These are phyloP conservation scores for Rhodotorula sp. DNA, from an alignment of 1,284 basidiomycete genomes.

Conservation along the genomic window DNA sequence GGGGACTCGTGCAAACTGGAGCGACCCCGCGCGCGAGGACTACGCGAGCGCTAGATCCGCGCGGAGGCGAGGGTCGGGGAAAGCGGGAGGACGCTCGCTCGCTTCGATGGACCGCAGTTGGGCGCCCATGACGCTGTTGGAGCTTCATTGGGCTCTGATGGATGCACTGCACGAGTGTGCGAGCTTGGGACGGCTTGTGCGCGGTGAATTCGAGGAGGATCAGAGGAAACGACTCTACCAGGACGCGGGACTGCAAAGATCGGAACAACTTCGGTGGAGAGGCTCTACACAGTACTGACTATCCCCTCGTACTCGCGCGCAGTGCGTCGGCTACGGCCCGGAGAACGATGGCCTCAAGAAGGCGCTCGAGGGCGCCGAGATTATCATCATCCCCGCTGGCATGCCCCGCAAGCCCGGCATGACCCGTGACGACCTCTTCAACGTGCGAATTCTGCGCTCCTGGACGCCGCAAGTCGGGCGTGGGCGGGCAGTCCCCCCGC, in stretches of 20 bases:
- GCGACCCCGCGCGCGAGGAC: not conserved
- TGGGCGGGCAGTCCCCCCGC: not conserved
- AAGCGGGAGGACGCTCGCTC: too few species aligned
- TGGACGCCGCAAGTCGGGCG: too few species aligned
- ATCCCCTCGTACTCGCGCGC: slow-evolving; percentile 36
- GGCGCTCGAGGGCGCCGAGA: slow-evolving; percentile 78
- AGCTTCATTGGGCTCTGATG: too few species aligned
- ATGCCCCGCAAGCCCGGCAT: slow-evolving; percentile 52
- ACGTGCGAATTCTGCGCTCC: slow-evolving; percentile 58
- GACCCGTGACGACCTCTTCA: slow-evolving; percentile 99
- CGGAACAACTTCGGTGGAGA: not conserved
- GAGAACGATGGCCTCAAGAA: slow-evolving; percentile 77
- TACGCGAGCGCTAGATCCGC: not conserved
- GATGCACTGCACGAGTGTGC: too few species aligned
- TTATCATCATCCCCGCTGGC: slow-evolving; percentile 96
- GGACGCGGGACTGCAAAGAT: not conserved
- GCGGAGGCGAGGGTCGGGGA: not conserved
- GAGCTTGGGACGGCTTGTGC: too few species aligned
- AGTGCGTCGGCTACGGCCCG: slow-evolving; percentile 73
- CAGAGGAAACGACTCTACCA: too few species aligned
- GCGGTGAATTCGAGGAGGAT: too few species aligned
- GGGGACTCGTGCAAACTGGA: not conserved
- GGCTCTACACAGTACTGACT: slow-evolving; percentile 49
- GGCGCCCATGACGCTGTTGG: too few species aligned
- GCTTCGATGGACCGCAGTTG: too few species aligned